phyloP scores from a whole-genome alignment of 805 yeast genomes.

The Maudiozyma turicensis region DNA sequence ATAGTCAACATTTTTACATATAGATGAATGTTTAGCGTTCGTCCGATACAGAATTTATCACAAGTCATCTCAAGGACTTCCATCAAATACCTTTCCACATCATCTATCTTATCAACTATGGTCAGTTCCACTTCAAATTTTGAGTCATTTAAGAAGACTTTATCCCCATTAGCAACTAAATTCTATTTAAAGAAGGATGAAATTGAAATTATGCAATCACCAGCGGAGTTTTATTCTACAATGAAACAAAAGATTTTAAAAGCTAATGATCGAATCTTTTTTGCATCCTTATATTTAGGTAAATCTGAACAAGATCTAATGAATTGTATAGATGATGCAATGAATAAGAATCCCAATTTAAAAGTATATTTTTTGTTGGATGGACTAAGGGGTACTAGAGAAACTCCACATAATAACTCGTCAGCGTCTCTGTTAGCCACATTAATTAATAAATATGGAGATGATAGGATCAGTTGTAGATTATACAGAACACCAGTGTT shows the following conservation, averaged over 20 bases:
- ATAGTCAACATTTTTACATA: neutral
- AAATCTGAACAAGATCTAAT: slow-evolving; percentile 70
- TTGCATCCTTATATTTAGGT: slow-evolving; percentile 83
- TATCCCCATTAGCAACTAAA: slow-evolving; percentile 24
- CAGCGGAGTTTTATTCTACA: slow-evolving; percentile 59
- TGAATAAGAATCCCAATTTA: slow-evolving; percentile 48
- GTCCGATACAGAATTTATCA: neutral
- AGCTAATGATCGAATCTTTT: slow-evolving; percentile 62
- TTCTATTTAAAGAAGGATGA: slow-evolving; percentile 49
- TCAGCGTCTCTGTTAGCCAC: slow-evolving; percentile 68
- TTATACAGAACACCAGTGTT: slow-evolving; percentile 87
- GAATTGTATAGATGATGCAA: slow-evolving; percentile 48
- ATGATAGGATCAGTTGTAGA: slow-evolving; percentile 62
- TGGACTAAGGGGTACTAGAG: slow-evolving; percentile 87
- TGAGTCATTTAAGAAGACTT: neutral
- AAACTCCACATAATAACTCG: slow-evolving; percentile 59
- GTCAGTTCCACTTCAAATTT: neutral
- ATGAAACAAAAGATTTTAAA: slow-evolving; percentile 50
- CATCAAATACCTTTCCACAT: neutral
- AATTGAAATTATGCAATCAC: slow-evolving; percentile 53
- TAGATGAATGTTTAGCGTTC: neutral
- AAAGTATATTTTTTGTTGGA: slow-evolving; percentile 71
- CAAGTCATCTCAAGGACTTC: neutral
- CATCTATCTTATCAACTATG: neutral
- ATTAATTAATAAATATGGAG: slow-evolving; percentile 53